Conservation (phyloP, 768 basidiomycete genomes). For the Hebeloma cylindrosporum region DNA sequence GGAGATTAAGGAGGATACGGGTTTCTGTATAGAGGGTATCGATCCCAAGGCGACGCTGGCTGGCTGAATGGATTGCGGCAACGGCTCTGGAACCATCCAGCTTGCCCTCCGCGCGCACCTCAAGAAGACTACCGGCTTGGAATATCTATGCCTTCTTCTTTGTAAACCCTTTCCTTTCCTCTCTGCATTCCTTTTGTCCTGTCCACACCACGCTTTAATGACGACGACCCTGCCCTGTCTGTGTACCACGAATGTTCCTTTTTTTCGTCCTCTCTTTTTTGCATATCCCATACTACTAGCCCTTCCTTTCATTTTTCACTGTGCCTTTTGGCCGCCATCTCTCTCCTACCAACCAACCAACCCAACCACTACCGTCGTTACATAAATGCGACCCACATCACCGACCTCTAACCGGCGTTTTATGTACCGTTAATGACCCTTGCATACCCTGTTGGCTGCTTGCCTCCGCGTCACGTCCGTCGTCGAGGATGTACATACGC, state of each 20-base stretch:
- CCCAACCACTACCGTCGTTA: no score
- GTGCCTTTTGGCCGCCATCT: no score
- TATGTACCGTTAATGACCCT: no score
- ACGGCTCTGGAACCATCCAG: neutral
- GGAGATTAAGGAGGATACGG: conserved; percentile 51
- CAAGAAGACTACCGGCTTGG: neutral
- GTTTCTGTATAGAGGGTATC: conserved; percentile 30
- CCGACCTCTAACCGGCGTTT: no score
- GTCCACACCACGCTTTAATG: no score
- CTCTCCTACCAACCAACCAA: no score
- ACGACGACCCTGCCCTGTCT: no score
- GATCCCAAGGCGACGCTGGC: conserved; percentile 14
- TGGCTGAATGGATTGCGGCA: conserved; percentile 7
- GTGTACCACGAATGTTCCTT: no score
- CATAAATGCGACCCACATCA: no score
- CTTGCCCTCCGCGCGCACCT: neutral
- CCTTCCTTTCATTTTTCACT: neutral
- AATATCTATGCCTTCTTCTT: neutral
- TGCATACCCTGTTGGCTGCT: no score
- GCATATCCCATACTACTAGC: neutral
- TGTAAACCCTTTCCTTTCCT: neutral
- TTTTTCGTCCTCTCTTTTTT: neutral
- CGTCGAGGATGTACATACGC: no score
- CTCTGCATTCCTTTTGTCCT: conserved; percentile 1
- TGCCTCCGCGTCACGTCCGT: no score